Percentiles rank a stretch among this genome's conserved stretches.
These are phyloP conservation scores for Termitomyces sp. DNA, from an alignment of 768 basidiomycete genomes.

Conservation along the genomic window DNA sequence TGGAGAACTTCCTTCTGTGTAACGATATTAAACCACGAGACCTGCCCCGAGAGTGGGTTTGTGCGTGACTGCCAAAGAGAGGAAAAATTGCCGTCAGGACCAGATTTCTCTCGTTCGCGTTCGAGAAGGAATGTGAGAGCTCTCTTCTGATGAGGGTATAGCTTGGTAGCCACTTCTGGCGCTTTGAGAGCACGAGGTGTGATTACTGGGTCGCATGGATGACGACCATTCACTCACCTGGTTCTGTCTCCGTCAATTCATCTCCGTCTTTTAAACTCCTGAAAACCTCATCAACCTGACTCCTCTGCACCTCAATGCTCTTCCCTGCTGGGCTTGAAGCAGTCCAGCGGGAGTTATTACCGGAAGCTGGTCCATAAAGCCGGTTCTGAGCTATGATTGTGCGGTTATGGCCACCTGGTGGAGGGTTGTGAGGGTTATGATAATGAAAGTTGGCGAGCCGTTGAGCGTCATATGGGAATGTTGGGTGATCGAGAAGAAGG, in stretches of 20 bases:
- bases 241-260: slow-evolving; percentile 82
- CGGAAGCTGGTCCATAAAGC: slow-evolving; percentile 29
- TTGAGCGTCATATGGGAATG: slow-evolving; percentile 58
- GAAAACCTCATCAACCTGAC: slow-evolving; percentile 93
- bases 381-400: slow-evolving; percentile 36
- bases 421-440: slow-evolving; percentile 86
- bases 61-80: slow-evolving; percentile 66
- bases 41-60: slow-evolving; percentile 41
- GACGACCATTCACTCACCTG: slow-evolving; percentile 48
- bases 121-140: slow-evolving; percentile 94
- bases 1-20: slow-evolving; percentile 72
- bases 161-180: slow-evolving; percentile 70
- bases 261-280: slow-evolving; percentile 84
- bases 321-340: slow-evolving; percentile 58
- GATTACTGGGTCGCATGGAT: background rate
- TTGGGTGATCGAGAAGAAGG: slow-evolving; percentile 79
- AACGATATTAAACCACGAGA: slow-evolving; percentile 77
- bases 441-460: slow-evolving; percentile 66
- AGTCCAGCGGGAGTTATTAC: slow-evolving; percentile 48
- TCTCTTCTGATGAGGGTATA: slow-evolving; percentile 99
- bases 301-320: slow-evolving; percentile 87
- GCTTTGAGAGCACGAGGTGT: slow-evolving; percentile 29
- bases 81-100: slow-evolving; percentile 56
- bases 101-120: slow-evolving; percentile 66
- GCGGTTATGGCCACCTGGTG: slow-evolving; percentile 58